Evolutionary conservation across 2,329 filamentous ascomycete genomes (phyloP), one percentile per base, ranked within the genome.

Genomic region (Plenodomus tracheiphilus): DNA sequence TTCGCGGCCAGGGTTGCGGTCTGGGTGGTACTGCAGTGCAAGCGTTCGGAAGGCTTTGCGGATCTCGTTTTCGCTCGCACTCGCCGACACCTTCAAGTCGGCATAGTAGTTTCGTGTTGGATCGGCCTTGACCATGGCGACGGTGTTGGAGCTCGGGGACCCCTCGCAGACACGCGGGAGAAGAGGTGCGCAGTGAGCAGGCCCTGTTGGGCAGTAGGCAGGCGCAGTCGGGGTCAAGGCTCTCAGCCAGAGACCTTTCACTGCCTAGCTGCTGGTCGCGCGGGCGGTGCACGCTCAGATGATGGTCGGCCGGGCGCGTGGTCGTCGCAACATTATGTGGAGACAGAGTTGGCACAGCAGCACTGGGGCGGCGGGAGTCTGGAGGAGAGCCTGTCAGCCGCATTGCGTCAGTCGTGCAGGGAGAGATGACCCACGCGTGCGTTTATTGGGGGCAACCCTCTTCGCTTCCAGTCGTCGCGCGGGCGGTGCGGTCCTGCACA

Each of bases 41-140:
- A 96, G 82, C 72, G 91, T 91, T 59, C 88, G 84, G 73, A 91
- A 96, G 64, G 92, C 87, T 72, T 87, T 94, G 76, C 90, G 93
- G 68, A 96, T 85, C 35, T 94, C 89, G 22, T 85, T 82, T 37
- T 84, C 75, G 58, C 87, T 84, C 44, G 89, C 89, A 61, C 81
- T 82, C 10, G 82, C 76, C 2, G 83, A 73, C 47, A 96, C 75
- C 56, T 89, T 89, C 46, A 96, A 79, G 75, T 95, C 91, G 53
- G 85, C 87, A 74, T 96, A 96, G 74, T 94, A 94, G 74, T 95
- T 88, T 63, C 85, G 83, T 61, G 79, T 81, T 56, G 81, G 78
- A 68, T 89, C 86, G 60, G 79, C 77, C 74, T 87, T 87, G 62
- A 83, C 84, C 86, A 89, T 89, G 61, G 46, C 49, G 50, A 53